phyloP scores from a whole-genome alignment of 2,329 filamentous ascomycete species.

The Penicillium oxalicum region DNA sequence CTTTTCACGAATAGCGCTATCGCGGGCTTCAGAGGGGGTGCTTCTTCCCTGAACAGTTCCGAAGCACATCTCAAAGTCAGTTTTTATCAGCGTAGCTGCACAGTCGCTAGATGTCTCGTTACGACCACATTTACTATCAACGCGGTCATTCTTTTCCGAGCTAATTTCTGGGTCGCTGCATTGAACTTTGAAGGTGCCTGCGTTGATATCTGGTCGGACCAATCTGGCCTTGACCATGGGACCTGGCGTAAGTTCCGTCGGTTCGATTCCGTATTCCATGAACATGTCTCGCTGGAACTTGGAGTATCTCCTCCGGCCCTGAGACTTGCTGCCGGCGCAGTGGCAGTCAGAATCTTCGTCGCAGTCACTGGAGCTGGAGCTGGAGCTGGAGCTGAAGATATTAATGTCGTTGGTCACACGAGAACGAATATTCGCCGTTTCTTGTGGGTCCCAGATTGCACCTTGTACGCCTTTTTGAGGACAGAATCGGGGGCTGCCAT shows the following conservation, averaged over 20 bases:
- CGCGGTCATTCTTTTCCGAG: no score
- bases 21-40: no score
- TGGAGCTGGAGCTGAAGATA: conserved; percentile 2
- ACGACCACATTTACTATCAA: no score
- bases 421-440: background rate
- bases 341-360: conserved; percentile 2
- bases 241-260: conserved; percentile 3
- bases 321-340: conserved; percentile 1
- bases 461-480: background rate
- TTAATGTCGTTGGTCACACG: background rate
- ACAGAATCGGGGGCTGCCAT: conserved; percentile 32
- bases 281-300: conserved; percentile 20
- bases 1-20: no score
- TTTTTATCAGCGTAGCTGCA: no score
- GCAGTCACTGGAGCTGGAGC: conserved; percentile 10
- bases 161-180: background rate
- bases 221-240: background rate
- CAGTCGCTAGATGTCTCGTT: no score
- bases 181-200: background rate
- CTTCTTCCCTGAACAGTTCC: no score
- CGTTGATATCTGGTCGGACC: background rate
- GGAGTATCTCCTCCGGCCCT: conserved; percentile 7
- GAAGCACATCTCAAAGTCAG: no score
- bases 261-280: conserved; percentile 16
- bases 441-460: background rate